phyloP scores from a whole-genome alignment of 2,329 filamentous ascomycete species.

The Botryotinia globosa region DNA sequence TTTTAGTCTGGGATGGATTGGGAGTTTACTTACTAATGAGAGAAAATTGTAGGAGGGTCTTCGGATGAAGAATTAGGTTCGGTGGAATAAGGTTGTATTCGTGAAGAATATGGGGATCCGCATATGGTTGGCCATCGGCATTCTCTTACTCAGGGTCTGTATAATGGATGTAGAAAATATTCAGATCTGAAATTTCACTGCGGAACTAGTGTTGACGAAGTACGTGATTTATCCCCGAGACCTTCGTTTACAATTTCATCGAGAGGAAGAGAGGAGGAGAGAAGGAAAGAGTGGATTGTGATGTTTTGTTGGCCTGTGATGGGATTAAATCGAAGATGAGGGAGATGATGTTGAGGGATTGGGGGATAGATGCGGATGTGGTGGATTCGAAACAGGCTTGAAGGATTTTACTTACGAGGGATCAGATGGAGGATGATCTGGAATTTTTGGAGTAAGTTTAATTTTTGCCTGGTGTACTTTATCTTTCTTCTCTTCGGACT shows the following conservation, averaged over 20 bases:
- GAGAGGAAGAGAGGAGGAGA: conserved; percentile 42
- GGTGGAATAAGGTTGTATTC: conserved; percentile 66
- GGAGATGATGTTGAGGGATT: conserved; percentile 52
- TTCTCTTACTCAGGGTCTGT: conserved; percentile 66
- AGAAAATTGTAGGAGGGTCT: conserved; percentile 53
- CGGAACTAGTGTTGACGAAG: conserved; percentile 51
- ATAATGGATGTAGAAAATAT: conserved; percentile 63
- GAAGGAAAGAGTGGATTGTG: conserved; percentile 51
- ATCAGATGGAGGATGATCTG: conserved; percentile 63
- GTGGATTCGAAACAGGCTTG: conserved; percentile 74
- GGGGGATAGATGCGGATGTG: conserved; percentile 42
- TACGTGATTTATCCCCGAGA: conserved; percentile 56
- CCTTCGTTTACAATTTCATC: conserved; percentile 59
- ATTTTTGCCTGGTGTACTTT: not conserved
- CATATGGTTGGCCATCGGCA: conserved; percentile 78
- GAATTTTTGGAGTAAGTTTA: conserved; percentile 42
- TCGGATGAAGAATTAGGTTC: conserved; percentile 67
- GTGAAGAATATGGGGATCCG: conserved; percentile 28
- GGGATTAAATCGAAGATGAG: conserved; percentile 54
- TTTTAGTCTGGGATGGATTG: not conserved
- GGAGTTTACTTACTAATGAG: not conserved
- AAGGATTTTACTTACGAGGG: conserved; percentile 70
- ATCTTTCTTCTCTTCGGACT: not conserved
- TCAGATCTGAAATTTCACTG: conserved; percentile 67
- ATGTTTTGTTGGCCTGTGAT: conserved; percentile 53